Percentiles rank a stretch among this genome's conserved stretches.
These are phyloP conservation scores for Colletotrichum sp. DNA, from an alignment of 2,329 filamentous ascomycete genomes.

Conservation along the genomic window DNA sequence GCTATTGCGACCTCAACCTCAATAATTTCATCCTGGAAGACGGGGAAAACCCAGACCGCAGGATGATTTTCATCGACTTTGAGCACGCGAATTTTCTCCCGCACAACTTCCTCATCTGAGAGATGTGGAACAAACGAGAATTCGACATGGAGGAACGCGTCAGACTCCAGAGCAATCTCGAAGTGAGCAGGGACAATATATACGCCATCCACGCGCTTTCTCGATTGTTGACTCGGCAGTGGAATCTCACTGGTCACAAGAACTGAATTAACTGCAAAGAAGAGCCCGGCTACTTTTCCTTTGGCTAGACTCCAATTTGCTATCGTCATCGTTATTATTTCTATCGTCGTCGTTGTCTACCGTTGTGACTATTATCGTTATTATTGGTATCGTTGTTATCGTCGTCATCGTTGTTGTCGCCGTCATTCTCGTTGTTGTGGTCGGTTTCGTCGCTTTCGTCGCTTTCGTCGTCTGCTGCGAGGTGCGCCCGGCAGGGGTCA, in stretches of 20 bases:
- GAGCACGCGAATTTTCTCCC: not conserved
- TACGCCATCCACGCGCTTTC: not conserved
- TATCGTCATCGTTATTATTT: no score
- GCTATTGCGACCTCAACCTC: not conserved
- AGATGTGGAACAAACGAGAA: not conserved
- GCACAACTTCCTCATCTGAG: not conserved
- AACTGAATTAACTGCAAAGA: not conserved
- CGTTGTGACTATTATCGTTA: not conserved
- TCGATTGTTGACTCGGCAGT: not conserved
- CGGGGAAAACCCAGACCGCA: not conserved
- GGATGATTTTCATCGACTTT: not conserved
- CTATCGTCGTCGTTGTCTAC: no score
- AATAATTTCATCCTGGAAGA: not conserved
- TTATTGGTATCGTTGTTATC: not conserved
- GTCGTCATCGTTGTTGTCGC: not conserved
- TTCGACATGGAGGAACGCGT: not conserved
- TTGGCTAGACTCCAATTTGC: no score
- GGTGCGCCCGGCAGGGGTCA: no score
- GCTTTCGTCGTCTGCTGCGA: no score
- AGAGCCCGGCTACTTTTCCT: no score
- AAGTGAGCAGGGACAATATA: not conserved
- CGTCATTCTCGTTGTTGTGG: no score
- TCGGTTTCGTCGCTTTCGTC: no score
- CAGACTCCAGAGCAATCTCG: not conserved
- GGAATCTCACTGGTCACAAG: not conserved